Conservation (phyloP, 352 stramenopile genomes). For the Blastocystis sp. region DNA sequence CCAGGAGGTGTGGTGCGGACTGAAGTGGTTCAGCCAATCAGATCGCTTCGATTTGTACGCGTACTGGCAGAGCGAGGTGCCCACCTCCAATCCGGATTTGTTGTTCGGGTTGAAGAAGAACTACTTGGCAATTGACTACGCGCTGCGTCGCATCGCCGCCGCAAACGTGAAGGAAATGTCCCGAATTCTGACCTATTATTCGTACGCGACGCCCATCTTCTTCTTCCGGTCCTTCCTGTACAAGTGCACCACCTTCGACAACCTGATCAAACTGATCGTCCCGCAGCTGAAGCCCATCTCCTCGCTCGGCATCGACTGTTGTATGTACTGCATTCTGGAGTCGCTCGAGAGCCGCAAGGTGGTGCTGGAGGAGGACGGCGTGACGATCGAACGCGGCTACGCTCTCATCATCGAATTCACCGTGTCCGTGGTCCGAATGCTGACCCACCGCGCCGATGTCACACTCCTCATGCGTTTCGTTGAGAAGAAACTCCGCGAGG, state of each 20-base stretch:
- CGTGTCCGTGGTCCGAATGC: slow-evolving; percentile 1
- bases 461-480: slow-evolving; percentile 6
- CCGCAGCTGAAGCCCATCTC: slow-evolving; percentile 30
- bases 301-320: slow-evolving; percentile 8
- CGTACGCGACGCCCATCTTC: slow-evolving; percentile 23
- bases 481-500: background rate
- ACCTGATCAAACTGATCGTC: slow-evolving; percentile 37
- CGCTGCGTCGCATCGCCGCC: slow-evolving; percentile 17
- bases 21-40: slow-evolving; percentile 12
- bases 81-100: background rate
- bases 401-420: slow-evolving; percentile 21
- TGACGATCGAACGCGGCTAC: slow-evolving; percentile 12
- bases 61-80: background rate
- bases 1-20: slow-evolving; percentile 33
- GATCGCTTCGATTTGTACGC: slow-evolving; percentile 33
- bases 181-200: slow-evolving; percentile 29
- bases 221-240: slow-evolving; percentile 46
- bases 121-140: slow-evolving; percentile 50
- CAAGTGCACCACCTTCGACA: slow-evolving; percentile 66
- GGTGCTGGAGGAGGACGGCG: background rate
- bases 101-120: slow-evolving; percentile 56
- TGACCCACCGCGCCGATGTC: slow-evolving; percentile 7
- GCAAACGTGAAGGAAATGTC: slow-evolving; percentile 52
- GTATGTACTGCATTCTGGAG: slow-evolving; percentile 46
- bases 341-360: slow-evolving; percentile 25